Evolutionary conservation across 345 rosid species (phyloP).

Genomic region (Balakata baccata): DNA sequence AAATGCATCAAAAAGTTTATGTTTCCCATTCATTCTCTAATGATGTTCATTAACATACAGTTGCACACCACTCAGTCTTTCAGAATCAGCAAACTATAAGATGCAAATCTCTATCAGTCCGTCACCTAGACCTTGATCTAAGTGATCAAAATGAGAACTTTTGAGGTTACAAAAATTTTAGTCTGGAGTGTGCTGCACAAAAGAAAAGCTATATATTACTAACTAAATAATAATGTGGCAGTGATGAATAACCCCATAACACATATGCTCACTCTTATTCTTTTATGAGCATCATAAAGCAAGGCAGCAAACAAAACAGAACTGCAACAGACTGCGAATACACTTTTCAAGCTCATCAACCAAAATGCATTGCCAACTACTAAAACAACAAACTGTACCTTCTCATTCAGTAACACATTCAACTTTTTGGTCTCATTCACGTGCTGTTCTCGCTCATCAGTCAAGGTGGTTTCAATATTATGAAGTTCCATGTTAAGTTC

Average conservation of each 20-base stretch:
- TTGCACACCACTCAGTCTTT: not conserved
- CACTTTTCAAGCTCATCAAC: not conserved
- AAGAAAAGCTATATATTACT: not conserved
- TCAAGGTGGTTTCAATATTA: slow-evolving; percentile 69
- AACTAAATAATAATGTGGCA: not conserved
- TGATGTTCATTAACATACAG: not conserved
- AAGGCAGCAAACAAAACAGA: not conserved
- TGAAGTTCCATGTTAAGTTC: slow-evolving; percentile 92
- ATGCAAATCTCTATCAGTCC: not conserved
- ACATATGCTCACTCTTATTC: not conserved
- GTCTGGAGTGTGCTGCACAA: not conserved
- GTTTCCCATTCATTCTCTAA: not conserved
- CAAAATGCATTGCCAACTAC: not conserved
- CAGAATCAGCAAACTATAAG: not conserved
- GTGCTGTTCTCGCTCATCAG: slow-evolving; percentile 79
- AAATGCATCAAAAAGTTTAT: not conserved
- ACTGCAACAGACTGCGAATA: not conserved
- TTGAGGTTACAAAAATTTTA: not conserved
- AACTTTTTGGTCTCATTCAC: slow-evolving; percentile 72
- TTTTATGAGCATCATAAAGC: not conserved
- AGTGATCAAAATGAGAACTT: not conserved
- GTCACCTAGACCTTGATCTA: not conserved
- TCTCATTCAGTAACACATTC: slow-evolving; percentile 61
- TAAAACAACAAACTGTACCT: slow-evolving; percentile 38
- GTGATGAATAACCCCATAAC: not conserved